Evolutionary conservation across 495 filamentous ascomycete genomes (phyloP).

Genomic region (Penicillium desertorum): DNA sequence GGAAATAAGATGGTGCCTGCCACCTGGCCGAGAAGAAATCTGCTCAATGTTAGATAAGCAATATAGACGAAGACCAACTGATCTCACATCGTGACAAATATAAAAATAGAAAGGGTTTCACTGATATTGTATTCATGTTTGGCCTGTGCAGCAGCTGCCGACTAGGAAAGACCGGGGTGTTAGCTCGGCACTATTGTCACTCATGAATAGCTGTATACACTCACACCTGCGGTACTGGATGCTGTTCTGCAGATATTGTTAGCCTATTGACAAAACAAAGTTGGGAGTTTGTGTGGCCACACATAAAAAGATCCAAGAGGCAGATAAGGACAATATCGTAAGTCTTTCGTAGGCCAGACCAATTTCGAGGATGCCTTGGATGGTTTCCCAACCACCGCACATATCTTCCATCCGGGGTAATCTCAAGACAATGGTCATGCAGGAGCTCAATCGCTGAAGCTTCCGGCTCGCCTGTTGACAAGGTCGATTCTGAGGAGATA

Average conservation of each 20-base stretch:
- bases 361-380: conserved; percentile 44
- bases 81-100: conserved; percentile 41
- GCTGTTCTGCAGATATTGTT: conserved; percentile 33
- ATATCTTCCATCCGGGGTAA: conserved; percentile 38
- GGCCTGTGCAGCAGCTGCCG: conserved; percentile 37
- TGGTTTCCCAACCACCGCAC: conserved; percentile 40
- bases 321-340: conserved; percentile 40
- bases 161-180: conserved; percentile 14
- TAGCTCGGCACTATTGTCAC: background rate
- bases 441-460: conserved; percentile 18
- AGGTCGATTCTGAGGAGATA: conserved; percentile 6
- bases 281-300: conserved; percentile 12
- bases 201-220: conserved; percentile 12
- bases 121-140: conserved; percentile 31
- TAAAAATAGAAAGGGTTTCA: conserved; percentile 35
- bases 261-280: background rate
- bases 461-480: conserved; percentile 19
- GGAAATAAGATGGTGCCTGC: conserved; percentile 52
- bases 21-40: conserved; percentile 52
- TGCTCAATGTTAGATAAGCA: conserved; percentile 14
- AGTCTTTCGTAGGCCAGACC: conserved; percentile 34
- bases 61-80: background rate
- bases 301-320: conserved; percentile 46
- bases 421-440: conserved; percentile 27
- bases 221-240: conserved; percentile 43